Base-by-base conservation (phyloP, 768 basidiomycete species). In the Russula sp. region DNA sequence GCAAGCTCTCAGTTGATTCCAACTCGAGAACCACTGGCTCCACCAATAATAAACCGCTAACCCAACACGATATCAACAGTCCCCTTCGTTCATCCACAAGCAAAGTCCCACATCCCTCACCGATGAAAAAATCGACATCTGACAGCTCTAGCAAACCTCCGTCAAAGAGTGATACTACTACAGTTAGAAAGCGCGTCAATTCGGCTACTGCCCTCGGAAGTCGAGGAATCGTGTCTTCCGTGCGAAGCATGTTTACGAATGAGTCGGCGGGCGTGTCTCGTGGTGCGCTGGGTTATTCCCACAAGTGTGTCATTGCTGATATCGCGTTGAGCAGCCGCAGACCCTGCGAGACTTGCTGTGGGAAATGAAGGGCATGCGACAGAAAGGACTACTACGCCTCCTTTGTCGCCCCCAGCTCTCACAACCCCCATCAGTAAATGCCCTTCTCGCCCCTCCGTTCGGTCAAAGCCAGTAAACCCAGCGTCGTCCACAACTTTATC, bases 1-100 rank as follows among this genome's bases (percentile, higher is more conserved):
- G 34, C 48, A 68, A 67, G 31, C 56, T 72, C 57, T 69, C 68
- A n/a, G 59, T 66, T 27, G 75, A 74, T 42, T 55, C 69, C 45
- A 64, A 50, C 52, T 70, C 70, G 27, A 67, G 71, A 62, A 62
- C 67, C 4, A 61, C 64, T 14, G 59, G 68, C 5, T 74, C 78
- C 6, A 68, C 73, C 8, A 68, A 71, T 8, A 67, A 74, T 75
- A 69, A 64, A 72, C 68, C 44, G 6, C 50, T 56, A 14, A 57
- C 55, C 47, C 65, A 47, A 10, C 56, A 66, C 20, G 67, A 68
- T 31, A 52, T 57, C 7, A 59, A 55, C 47, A 66, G 54, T 31
- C 62, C 61, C 5, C 59, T 59, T 20, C 57, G 62, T 37, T 48
- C 59, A 9, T 54, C 65, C n/a, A n/a, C 40, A 31, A 51, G 27